Evolutionary conservation across 768 basidiomycete species (phyloP), one percentile per base, ranked within the genome.

Genomic region (Infundibulicybe gibba): DNA sequence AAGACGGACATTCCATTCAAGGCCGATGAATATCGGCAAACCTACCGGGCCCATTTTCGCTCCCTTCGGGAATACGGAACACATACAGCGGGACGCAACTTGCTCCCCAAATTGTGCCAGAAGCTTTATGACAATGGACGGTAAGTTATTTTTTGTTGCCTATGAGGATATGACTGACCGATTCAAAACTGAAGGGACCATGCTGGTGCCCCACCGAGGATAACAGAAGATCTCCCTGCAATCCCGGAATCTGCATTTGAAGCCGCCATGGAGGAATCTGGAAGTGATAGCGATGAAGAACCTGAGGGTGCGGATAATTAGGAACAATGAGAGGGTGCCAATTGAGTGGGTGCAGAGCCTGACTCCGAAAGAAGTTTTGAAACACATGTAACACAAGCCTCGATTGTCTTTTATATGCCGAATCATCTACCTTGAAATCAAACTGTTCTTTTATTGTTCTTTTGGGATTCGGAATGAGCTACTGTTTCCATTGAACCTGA

Each of bases 301-400:
- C 11, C 10, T 34, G 33, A 34, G 10, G 33, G 33, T 10, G 33
- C 10, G 33, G 15, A 10, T 10, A 15, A 34, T 34, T 34, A 34
- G 15, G 33, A n/a, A n/a, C n/a, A n/a, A n/a, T n/a, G n/a, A n/a
- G n/a, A n/a, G n/a, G n/a, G n/a, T n/a, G n/a, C n/a, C n/a, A n/a
- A n/a, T n/a, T n/a, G 35, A 49, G 61, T 45, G 43, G 52, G 51
- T 39, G 46, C 52, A 45, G 55, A 59, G 41, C 44, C 47, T 12
- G 46, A 54, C 5, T 31, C 47, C 56, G 14, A 37, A 12, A 34
- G 47, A 46, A 10, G 45, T 34, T 25, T n/a, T n/a, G n/a, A n/a
- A n/a, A n/a, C n/a, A n/a, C n/a, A n/a, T n/a, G n/a, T n/a, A n/a
- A n/a, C n/a, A n/a, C n/a, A n/a, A n/a, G n/a, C n/a, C n/a, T n/a